A percentile compares a stretch with the other conserved stretches of the same genome.
Evolutionary conservation across 2,329 filamentous ascomycete genomes (phyloP).

Genomic region (Penicillium griseofulvum): DNA sequence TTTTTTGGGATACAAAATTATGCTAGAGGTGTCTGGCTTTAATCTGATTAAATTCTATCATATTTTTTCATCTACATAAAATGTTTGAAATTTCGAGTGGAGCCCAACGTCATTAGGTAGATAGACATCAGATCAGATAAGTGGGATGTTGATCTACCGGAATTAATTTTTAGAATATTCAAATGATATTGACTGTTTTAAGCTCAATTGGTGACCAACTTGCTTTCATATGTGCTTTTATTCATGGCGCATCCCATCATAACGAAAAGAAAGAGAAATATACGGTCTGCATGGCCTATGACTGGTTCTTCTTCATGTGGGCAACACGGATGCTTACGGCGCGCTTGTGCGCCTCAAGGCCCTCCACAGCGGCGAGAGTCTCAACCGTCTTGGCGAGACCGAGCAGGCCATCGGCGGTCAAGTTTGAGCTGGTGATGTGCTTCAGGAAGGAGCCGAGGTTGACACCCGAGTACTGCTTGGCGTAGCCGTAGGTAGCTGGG

Average conservation of each 20-base stretch:
- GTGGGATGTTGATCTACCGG: not conserved
- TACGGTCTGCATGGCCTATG: constrained; percentile 5
- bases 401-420: constrained; percentile 78
- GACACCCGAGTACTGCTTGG: constrained; percentile 97
- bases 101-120: constrained; percentile 10
- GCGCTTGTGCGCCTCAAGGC: constrained; percentile 85
- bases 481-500: constrained; percentile 91
- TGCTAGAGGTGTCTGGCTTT: not conserved
- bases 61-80: not conserved
- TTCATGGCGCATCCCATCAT: constrained; percentile 24
- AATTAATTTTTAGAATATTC: not conserved
- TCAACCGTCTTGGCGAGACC: constrained; percentile 90
- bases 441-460: constrained; percentile 96
- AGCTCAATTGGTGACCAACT: not conserved
- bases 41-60: not conserved
- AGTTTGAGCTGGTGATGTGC: constrained; percentile 91
- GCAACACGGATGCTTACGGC: constrained; percentile 66
- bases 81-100: not conserved
- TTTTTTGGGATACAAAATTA: constrained; percentile 1
- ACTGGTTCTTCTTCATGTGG: constrained; percentile 34
- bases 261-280: constrained; percentile 3
- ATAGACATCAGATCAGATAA: constrained; percentile 3
- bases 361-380: constrained; percentile 90
- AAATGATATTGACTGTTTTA: not conserved
- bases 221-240: constrained; percentile 15